Base-by-base conservation (phyloP, 2,329 filamentous ascomycete genomes). In the Cladosporium sp. region DNA sequence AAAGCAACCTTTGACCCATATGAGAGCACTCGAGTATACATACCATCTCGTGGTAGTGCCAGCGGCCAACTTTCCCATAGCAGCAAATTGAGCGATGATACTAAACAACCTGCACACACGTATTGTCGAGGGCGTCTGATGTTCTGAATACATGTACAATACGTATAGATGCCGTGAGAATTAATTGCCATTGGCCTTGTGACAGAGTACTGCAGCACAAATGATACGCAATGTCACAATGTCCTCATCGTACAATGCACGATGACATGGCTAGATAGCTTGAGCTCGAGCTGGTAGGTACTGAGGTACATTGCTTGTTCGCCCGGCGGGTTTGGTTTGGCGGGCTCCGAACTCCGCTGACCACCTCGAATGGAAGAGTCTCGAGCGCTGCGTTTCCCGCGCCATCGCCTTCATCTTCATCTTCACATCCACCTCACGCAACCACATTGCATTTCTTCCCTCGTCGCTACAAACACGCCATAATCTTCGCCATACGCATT, bases 301-400 rank as follows among this genome's bases (percentile, higher is more conserved):
- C 28, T 8, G 4, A 21, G 18, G 28, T 34, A 54, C 30, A 34
- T n/a, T 28, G 14, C 28, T 54, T 32, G 26, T 55, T 55, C 32
- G 52, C 18, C 30, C 11, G 30, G 52, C 52, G 28, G 52, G 52
- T 30, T 7, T 54, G 51, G 51, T 30, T 15, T 54, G 51, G 51
- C 30, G 28, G 52, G 52, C 52, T 55, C 52, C 52, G 52, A 55
- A 30, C 30, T 55, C 52, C 52, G 52, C 52, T 55, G 52, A 55
- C 52, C 52, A 44, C 36, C 30, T 32, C 28, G 51, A 34, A 32
- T 55, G 52, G 52, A 55, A 30, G 8, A 38, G 38, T 59, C 57
- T 59, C 36, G 57, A 59, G 21, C 55, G 21, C 21, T 55, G n/a
- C 32, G 26, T 24, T 59, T 44, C 34, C 36, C 34, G 32, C 51